Conservation (phyloP, 1,139 yeast species). For the Saccharomyces uvarum region DNA sequence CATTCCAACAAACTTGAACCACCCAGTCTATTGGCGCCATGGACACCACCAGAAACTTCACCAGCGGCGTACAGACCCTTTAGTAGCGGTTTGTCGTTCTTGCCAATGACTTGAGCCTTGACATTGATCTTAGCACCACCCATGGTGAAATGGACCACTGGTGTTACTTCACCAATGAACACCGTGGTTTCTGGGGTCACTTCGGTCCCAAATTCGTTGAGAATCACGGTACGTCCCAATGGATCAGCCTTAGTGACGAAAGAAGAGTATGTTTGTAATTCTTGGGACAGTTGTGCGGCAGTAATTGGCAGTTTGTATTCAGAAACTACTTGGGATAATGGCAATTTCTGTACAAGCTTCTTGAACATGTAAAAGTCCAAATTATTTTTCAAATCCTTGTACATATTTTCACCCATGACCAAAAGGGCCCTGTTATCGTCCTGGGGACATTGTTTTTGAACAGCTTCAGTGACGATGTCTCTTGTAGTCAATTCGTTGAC, state of each 20-base stretch:
- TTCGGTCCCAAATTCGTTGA: conserved; percentile 27
- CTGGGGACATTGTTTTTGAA: conserved; percentile 26
- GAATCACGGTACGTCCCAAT: conserved; percentile 29
- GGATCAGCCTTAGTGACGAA: conserved; percentile 23
- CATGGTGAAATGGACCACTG: conserved; percentile 81
- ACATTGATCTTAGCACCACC: conserved; percentile 71
- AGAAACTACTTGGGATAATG: conserved; percentile 43
- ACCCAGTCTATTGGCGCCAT: conserved; percentile 69
- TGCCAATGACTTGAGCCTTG: conserved; percentile 46
- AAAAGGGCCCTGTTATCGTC: conserved; percentile 38
- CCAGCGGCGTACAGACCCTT: conserved; percentile 70
- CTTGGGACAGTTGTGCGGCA: conserved; percentile 37
- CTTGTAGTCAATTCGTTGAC: conserved; percentile 66
- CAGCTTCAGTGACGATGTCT: conserved; percentile 55
- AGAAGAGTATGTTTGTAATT: conserved; percentile 42
- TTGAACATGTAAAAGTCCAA: conserved; percentile 61
- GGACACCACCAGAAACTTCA: conserved; percentile 77
- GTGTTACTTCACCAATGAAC: conserved; percentile 44
- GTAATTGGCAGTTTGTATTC: conserved; percentile 33
- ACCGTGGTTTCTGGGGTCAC: conserved; percentile 24
- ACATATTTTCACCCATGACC: conserved; percentile 34
- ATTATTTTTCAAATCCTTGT: conserved; percentile 37
- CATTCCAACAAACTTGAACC: conserved; percentile 73
- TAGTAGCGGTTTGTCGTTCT: conserved; percentile 38
- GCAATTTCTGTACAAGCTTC: conserved; percentile 49